These are phyloP conservation scores for Apiotrichum mycotoxinovorans DNA, from an alignment of 1,284 basidiomycete genomes.

Conservation along the genomic window DNA sequence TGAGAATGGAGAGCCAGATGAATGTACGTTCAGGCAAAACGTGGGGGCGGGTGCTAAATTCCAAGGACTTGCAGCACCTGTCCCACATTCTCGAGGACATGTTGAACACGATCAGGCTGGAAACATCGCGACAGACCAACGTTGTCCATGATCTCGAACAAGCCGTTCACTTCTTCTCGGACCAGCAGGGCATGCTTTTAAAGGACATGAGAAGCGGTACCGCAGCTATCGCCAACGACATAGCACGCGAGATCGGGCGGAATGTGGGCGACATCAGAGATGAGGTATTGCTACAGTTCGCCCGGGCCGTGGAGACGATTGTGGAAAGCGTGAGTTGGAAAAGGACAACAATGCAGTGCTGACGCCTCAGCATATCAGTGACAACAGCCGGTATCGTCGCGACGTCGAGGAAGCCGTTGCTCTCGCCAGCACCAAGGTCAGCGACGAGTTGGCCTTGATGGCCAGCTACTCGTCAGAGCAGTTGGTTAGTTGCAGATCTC, in stretches of 20 bases:
- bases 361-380: background rate
- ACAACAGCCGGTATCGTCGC: background rate
- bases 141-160: background rate
- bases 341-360: background rate
- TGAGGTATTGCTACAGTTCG: background rate
- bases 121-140: background rate
- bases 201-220: background rate
- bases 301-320: background rate
- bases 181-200: background rate
- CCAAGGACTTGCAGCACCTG: background rate
- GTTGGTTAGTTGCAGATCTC: background rate
- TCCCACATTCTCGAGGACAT: background rate
- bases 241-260: background rate
- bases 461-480: background rate
- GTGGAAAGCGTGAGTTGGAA: background rate
- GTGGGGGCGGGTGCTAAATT: background rate
- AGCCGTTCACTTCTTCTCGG: background rate
- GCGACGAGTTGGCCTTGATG: background rate
- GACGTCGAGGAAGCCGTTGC: background rate
- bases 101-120: background rate
- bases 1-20: conserved; percentile 2
- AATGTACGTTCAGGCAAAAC: conserved; percentile 1
- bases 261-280: background rate
- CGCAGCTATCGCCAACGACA: background rate
- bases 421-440: background rate